Conservation (phyloP, 768 basidiomycete genomes). For the Kwoniella europaea region DNA sequence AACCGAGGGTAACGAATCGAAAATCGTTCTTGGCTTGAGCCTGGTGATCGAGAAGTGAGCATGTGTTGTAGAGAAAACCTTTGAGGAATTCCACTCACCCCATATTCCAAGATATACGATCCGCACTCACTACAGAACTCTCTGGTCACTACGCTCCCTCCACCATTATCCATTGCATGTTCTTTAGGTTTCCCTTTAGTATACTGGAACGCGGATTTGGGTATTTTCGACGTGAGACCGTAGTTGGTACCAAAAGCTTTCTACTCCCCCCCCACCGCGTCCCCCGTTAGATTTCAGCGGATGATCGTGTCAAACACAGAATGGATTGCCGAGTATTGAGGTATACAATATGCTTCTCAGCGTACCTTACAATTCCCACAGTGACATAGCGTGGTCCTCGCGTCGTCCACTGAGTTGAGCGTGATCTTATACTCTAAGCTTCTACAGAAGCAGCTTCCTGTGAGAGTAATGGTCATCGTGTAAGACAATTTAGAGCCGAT, state of each 20-base stretch:
- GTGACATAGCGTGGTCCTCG: background rate
- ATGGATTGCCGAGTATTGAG: too few relatives aligned
- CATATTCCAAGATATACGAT: background rate
- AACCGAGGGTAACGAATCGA: slow-evolving; percentile 1
- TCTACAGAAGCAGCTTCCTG: background rate
- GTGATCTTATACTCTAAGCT: background rate
- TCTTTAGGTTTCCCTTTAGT: background rate
- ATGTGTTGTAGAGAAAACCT: background rate
- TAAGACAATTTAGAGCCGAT: too few relatives aligned
- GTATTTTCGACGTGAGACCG: background rate
- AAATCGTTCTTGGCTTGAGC: background rate
- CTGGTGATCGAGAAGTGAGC: background rate
- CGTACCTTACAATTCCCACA: slow-evolving; percentile 5
- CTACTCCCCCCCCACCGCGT: background rate
- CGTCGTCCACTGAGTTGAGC: background rate
- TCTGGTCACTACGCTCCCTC: background rate
- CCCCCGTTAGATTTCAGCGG: too few relatives aligned
- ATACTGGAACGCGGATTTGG: background rate
- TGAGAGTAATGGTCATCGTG: background rate
- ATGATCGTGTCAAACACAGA: too few relatives aligned
- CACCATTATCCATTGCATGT: slow-evolving; percentile 6
- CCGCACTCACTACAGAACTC: slow-evolving; percentile 1
- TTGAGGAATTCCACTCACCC: background rate
- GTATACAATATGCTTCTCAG: background rate
- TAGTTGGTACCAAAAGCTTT: slow-evolving; percentile 1